phyloP scores from a whole-genome alignment of 176 grass and related monocot genomes.

The Guadua angustifolia region DNA sequence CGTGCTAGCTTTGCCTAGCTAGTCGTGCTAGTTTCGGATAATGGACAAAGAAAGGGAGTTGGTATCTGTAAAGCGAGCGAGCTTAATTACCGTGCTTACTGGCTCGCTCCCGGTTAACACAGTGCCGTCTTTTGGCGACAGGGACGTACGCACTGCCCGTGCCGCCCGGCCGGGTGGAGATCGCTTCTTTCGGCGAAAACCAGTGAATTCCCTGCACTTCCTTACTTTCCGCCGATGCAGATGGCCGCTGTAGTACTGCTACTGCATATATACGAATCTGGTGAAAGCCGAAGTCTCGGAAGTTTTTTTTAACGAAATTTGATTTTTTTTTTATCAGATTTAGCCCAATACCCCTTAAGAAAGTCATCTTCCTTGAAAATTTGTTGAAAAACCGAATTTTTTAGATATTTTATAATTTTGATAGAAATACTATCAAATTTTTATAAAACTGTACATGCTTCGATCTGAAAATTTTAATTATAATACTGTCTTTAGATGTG shows the following conservation, averaged over 20 bases:
- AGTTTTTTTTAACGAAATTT: too few relatives aligned
- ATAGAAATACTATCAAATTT: too few relatives aligned
- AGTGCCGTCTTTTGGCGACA: conserved; percentile 34
- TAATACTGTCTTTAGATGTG: too few relatives aligned
- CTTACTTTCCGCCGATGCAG: background rate
- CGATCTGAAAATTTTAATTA: too few relatives aligned
- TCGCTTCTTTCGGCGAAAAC: conserved; percentile 1
- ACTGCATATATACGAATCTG: too few relatives aligned
- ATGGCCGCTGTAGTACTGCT: conserved; percentile 4
- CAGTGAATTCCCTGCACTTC: conserved; percentile 5
- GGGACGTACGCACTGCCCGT: conserved; percentile 18
- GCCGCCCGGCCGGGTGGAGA: background rate
- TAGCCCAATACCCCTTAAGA: too few relatives aligned
- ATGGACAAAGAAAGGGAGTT: background rate
- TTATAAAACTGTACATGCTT: too few relatives aligned
- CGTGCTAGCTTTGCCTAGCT: background rate
- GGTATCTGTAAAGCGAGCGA: background rate
- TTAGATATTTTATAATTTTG: too few relatives aligned
- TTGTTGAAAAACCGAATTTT: too few relatives aligned
- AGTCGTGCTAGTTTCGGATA: conserved; percentile 25
- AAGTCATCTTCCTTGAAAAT: too few relatives aligned
- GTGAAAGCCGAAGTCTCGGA: too few relatives aligned
- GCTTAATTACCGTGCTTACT: background rate
- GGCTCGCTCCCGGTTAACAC: background rate
- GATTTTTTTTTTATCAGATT: too few relatives aligned